Evolutionary conservation across 345 rosid genomes (phyloP).

Genomic region (Eucalyptus curtisii): DNA sequence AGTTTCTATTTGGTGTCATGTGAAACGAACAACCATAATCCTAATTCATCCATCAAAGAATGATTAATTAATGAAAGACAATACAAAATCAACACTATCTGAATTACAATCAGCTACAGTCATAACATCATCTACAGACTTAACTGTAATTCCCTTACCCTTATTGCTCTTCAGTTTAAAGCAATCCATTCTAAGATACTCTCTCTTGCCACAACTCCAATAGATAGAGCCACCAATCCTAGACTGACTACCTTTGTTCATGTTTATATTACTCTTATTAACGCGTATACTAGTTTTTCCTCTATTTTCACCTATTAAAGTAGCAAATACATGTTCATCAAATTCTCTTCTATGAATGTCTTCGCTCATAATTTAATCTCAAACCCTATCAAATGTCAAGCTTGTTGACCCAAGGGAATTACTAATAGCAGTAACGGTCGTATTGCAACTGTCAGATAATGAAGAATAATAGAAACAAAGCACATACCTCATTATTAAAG

Average conservation of each 20-base stretch:
- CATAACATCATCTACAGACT: neutral
- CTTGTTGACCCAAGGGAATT: neutral
- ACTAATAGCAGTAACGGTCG: neutral
- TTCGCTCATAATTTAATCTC: neutral
- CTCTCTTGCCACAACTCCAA: neutral
- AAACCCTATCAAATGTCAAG: neutral
- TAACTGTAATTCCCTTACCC: neutral
- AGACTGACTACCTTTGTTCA: accelerated
- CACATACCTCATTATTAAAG: neutral
- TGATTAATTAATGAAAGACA: no score
- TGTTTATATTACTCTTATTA: no score
- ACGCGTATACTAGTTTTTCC: neutral
- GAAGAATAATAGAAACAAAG: accelerated
- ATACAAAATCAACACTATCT: no score
- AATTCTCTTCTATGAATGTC: accelerated
- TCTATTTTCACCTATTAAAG: neutral
- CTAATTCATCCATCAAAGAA: neutral
- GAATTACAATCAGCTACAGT: no score
- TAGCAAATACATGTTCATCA: neutral
- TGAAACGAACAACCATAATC: neutral
- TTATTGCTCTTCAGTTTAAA: no score
- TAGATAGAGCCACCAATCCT: neutral
- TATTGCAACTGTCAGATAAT: no score
- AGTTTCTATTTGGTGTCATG: neutral
- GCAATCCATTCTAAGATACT: neutral